Evolutionary conservation across 1,139 yeast species (phyloP), one percentile per base, ranked within the genome.

Genomic region (Yamadazyma pseudoaaseri): DNA sequence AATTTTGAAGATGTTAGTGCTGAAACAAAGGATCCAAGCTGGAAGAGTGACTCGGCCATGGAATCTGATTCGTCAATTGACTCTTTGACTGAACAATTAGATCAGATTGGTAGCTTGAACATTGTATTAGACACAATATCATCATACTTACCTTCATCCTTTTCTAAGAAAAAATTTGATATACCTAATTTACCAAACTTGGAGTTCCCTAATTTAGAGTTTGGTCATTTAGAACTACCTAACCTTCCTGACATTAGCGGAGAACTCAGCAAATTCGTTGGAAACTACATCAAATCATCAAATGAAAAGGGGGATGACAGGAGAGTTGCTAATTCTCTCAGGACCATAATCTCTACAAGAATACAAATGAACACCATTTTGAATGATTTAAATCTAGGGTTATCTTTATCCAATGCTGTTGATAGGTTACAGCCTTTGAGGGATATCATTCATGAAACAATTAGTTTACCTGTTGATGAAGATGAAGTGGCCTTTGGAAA

Each of bases 391-490:
- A 65, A 69, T 33, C 51, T 65, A 27, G 83, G 83, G 3, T 59
- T 73, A 25, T 71, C 79, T 8, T 58, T 78, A 14, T 62, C 68
- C 16, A 62, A 75, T 8, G 81, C 83, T 1, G 57, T 76, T 13
- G 82, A 77, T 27, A 52, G 82, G 26, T 63, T 81, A 29, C 80
- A 74, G 48, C 78, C 81, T 0, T 55, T 78, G 32, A 69, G 79
- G 13, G 76, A 70, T 37, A 58, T 74, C 14, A 64, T 75, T 21
- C 73, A 73, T 41, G 70, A 69, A 29, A 62, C 76, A 6, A 61
- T 76, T 10, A 62, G 71, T 13, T 58, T 73, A 20, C 81, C 83
- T 0, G 73, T 70, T 5, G 76, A 70, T 29, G 47, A 38, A 6
- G 79, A 72, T 29, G 48, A 45, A 3, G 52, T 56, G 33, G 50